Evolutionary conservation across 495 filamentous ascomycete genomes (phyloP).

Genomic region (Xylaria intraflava): DNA sequence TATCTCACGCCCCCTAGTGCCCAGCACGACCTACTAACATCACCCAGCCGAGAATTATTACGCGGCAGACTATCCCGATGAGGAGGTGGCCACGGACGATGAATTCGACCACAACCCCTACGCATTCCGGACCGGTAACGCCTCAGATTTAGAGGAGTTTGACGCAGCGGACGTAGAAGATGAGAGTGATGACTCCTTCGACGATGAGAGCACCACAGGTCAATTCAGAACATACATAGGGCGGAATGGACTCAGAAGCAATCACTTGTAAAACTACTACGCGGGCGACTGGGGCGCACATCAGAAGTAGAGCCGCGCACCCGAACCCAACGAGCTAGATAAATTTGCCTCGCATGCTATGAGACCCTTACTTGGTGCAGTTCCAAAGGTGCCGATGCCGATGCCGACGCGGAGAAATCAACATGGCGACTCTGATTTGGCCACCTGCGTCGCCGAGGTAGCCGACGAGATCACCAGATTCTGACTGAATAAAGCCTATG

Average conservation of each 20-base stretch:
- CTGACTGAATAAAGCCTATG: not conserved
- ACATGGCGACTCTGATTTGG: too few species aligned
- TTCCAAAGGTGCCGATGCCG: not conserved
- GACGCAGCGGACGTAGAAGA: constrained; percentile 5
- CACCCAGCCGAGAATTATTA: constrained; percentile 49
- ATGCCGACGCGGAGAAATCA: too few species aligned
- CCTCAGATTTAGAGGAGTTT: constrained; percentile 42
- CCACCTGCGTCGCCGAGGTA: too few species aligned
- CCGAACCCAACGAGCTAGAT: not conserved
- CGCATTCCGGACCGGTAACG: constrained; percentile 36
- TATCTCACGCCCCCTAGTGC: not conserved
- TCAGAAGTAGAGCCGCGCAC: not conserved
- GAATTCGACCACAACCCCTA: constrained; percentile 43
- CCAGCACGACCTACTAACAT: constrained; percentile 5
- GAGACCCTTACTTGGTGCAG: not conserved
- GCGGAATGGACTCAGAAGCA: constrained; percentile 13
- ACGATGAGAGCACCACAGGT: constrained; percentile 10
- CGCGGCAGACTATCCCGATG: constrained; percentile 49
- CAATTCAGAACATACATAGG: constrained; percentile 22
- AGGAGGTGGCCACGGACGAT: constrained; percentile 50
- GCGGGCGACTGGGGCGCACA: not conserved
- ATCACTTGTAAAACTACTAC: constrained; percentile 7
- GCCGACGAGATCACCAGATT: too few species aligned
- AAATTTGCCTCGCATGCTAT: not conserved
- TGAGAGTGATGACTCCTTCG: constrained; percentile 21